Evolutionary conservation across 148 eudicot genomes (phyloP).

Genomic region (Cornus florida): DNA sequence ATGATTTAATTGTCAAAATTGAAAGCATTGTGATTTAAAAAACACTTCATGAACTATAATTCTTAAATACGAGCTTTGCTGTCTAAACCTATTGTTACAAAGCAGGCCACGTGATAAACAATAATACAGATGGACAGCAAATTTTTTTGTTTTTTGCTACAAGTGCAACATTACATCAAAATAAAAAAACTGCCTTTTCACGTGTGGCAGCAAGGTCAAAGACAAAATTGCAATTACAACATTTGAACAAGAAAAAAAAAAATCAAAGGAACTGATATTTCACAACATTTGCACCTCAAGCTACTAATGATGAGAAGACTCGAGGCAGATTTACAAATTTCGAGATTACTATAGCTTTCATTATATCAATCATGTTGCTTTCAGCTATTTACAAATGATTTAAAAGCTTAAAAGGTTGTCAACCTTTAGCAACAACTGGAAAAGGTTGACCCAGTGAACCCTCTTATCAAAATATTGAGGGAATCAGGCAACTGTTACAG

Average conservation of each 20-base stretch:
- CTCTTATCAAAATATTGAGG: conserved; percentile 2
- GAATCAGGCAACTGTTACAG: not conserved
- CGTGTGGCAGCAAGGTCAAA: not conserved
- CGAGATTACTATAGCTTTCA: not conserved
- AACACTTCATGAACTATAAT: not conserved
- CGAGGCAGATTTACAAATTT: not conserved
- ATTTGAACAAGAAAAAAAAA: not conserved
- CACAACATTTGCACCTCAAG: not conserved
- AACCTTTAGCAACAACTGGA: not conserved
- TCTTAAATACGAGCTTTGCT: not conserved
- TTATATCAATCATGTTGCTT: not conserved
- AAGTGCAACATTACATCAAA: not conserved
- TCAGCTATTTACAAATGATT: not conserved
- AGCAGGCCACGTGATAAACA: not conserved
- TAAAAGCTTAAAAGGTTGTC: not conserved
- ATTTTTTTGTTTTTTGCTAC: not conserved
- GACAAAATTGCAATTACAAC: not conserved
- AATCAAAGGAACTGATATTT: not conserved
- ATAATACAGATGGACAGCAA: not conserved
- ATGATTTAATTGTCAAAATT: not conserved
- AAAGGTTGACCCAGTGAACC: not conserved
- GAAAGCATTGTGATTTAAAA: not conserved
- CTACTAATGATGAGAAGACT: not conserved
- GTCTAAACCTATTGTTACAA: not conserved
- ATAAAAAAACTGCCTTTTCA: not conserved